These are phyloP conservation scores for Picea sitchensis DNA, from an alignment of 75 land plant species.

Conservation along the genomic window DNA sequence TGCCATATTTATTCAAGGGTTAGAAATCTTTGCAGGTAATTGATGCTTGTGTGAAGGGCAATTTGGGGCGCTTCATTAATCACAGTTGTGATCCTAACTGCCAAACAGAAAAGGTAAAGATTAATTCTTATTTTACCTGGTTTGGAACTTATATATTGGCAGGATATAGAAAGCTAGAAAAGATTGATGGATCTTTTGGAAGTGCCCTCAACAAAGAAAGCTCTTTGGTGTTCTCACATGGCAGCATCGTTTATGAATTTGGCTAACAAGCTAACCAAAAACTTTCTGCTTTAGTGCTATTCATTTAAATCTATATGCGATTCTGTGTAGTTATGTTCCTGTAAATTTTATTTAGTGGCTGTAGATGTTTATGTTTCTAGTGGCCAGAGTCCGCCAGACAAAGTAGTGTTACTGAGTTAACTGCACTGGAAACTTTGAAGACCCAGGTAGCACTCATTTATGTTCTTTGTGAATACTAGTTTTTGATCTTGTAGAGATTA, in stretches of 20 bases:
- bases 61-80: constrained; percentile 92
- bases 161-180: neutral
- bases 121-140: neutral
- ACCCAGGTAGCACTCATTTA: too few relatives aligned
- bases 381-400: too few relatives aligned
- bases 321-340: too few relatives aligned
- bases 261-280: neutral
- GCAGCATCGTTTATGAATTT: neutral
- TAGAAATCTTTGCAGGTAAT: constrained; percentile 64
- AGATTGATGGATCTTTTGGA: neutral
- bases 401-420: too few relatives aligned
- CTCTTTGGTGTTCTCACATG: neutral
- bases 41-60: constrained; percentile 94
- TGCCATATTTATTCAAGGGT: neutral
- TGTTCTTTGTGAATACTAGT: too few relatives aligned
- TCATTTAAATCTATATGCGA: neutral
- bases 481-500: too few relatives aligned
- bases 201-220: neutral
- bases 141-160: neutral
- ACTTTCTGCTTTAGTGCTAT: neutral
- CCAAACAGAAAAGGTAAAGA: constrained; percentile 83
- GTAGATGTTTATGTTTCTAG: too few relatives aligned
- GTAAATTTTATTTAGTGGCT: too few relatives aligned
- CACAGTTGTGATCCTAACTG: constrained; percentile 98
- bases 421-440: too few relatives aligned